These are phyloP conservation scores for Actinomortierella wolfii DNA, from an alignment of 371 early-diverging fungal species.

Conservation along the genomic window DNA sequence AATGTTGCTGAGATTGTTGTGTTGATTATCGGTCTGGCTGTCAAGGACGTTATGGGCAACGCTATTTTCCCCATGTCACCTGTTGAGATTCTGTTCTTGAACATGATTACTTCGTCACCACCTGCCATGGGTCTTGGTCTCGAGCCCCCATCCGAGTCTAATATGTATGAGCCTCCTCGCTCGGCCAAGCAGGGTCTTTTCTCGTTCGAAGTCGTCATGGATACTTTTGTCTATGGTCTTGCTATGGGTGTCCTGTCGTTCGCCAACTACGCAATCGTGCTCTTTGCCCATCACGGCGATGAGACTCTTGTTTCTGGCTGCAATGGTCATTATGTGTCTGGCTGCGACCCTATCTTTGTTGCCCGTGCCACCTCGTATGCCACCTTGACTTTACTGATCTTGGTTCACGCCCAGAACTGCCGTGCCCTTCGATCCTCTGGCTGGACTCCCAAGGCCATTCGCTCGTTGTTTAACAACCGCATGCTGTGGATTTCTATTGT, in stretches of 20 bases:
- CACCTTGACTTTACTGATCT: conserved; percentile 64
- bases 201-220: conserved; percentile 64
- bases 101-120: conserved; percentile 81
- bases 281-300: conserved; percentile 60
- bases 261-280: conserved; percentile 65
- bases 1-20: conserved; percentile 70
- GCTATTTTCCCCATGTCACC: conserved; percentile 81
- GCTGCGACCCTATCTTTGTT: conserved; percentile 70
- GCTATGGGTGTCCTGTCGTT: conserved; percentile 71
- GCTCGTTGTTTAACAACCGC: conserved; percentile 57
- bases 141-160: conserved; percentile 79
- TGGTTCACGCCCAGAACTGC: conserved; percentile 77
- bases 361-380: conserved; percentile 78
- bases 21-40: conserved; percentile 71
- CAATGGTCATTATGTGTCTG: conserved; percentile 57
- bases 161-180: conserved; percentile 88
- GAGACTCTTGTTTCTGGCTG: conserved; percentile 64
- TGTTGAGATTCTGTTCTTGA: conserved; percentile 89
- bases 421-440: conserved; percentile 68
- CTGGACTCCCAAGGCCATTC: conserved; percentile 53
- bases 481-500: conserved; percentile 59
- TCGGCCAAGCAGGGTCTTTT: conserved; percentile 68
- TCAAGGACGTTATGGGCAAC: conserved; percentile 59
- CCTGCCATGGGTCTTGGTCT: conserved; percentile 87
- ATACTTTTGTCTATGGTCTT: conserved; percentile 81